Percentiles rank a stretch among this genome's conserved stretches.
phyloP scores from a whole-genome alignment of 1,284 basidiomycete species.

The Naganishia liquefaciens region DNA sequence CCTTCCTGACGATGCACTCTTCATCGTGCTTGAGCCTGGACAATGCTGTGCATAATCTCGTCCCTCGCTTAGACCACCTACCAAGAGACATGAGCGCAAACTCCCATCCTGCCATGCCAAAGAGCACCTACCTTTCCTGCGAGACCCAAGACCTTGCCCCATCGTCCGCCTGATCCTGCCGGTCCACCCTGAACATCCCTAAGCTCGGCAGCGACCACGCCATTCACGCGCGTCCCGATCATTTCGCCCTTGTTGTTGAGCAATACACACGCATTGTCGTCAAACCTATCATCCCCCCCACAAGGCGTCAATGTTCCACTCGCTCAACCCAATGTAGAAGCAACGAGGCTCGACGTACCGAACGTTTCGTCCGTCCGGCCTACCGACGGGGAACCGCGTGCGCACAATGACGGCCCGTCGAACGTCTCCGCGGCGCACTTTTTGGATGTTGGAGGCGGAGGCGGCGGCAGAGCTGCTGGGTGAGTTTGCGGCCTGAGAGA shows the following conservation, averaged over 20 bases:
- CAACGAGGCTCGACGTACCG: constrained; percentile 37
- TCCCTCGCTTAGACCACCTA: constrained; percentile 15
- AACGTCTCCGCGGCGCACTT: constrained; percentile 90
- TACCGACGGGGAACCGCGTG: constrained; percentile 58
- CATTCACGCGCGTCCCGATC: constrained; percentile 90
- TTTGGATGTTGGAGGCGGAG: constrained; percentile 60
- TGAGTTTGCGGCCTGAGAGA: constrained; percentile 61
- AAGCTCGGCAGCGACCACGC: constrained; percentile 87
- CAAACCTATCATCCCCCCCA: no score
- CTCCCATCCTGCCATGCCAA: neutral
- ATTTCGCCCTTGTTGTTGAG: constrained; percentile 97
- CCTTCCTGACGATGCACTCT: no score
- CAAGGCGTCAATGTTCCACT: neutral
- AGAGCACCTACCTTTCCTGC: constrained; percentile 74
- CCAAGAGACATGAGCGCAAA: neutral
- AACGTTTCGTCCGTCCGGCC: constrained; percentile 50
- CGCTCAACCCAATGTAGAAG: neutral
- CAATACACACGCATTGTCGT: constrained; percentile 95
- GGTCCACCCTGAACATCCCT: constrained; percentile 55
- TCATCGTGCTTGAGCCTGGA: no score
- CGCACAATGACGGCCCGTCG: constrained; percentile 92
- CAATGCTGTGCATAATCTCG: neutral
- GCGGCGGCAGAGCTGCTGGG: constrained; percentile 56
- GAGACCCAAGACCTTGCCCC: constrained; percentile 90
- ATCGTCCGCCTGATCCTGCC: constrained; percentile 69